A percentile compares a stretch with the other conserved stretches of the same genome.
phyloP scores from a whole-genome alignment of 192 early-diverging fungal genomes.

The Geranomyces variabilis region DNA sequence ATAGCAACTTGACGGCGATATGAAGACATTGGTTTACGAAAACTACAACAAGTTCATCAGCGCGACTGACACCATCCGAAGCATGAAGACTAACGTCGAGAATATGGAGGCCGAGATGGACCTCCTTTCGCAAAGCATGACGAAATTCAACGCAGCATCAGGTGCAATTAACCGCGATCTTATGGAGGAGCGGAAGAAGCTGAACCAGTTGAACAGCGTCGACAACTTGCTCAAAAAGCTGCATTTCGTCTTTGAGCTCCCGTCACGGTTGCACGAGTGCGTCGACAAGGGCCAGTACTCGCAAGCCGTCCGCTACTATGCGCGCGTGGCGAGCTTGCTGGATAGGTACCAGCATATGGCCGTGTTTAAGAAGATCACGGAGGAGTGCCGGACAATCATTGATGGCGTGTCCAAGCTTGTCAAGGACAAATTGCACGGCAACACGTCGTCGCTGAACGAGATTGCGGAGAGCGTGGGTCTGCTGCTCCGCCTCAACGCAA shows the following conservation, averaged over 20 bases:
- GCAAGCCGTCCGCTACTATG: slow-evolving; percentile 78
- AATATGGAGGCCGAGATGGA: slow-evolving; percentile 86
- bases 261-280: slow-evolving; percentile 67
- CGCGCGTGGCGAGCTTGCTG: slow-evolving; percentile 69
- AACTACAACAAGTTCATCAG: slow-evolving; percentile 98
- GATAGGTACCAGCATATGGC: slow-evolving; percentile 77
- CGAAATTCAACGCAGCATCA: slow-evolving; percentile 59
- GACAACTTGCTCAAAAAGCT: slow-evolving; percentile 77
- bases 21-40: slow-evolving; percentile 98
- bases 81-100: slow-evolving; percentile 86
- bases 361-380: slow-evolving; percentile 77
- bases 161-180: slow-evolving; percentile 63
- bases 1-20: slow-evolving; percentile 88
- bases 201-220: slow-evolving; percentile 72
- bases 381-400: slow-evolving; percentile 82
- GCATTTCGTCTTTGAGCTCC: slow-evolving; percentile 88
- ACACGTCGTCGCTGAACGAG: slow-evolving; percentile 46
- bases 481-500: slow-evolving; percentile 32
- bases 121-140: slow-evolving; percentile 69
- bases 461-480: slow-evolving; percentile 56
- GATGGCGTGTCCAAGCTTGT: slow-evolving; percentile 67
- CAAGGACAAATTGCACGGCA: slow-evolving; percentile 51
- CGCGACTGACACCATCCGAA: slow-evolving; percentile 88
- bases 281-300: slow-evolving; percentile 63
- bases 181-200: slow-evolving; percentile 67